These are phyloP conservation scores for Pseudoneurospora amorphoporcata DNA, from an alignment of 495 filamentous ascomycete genomes.

Conservation along the genomic window DNA sequence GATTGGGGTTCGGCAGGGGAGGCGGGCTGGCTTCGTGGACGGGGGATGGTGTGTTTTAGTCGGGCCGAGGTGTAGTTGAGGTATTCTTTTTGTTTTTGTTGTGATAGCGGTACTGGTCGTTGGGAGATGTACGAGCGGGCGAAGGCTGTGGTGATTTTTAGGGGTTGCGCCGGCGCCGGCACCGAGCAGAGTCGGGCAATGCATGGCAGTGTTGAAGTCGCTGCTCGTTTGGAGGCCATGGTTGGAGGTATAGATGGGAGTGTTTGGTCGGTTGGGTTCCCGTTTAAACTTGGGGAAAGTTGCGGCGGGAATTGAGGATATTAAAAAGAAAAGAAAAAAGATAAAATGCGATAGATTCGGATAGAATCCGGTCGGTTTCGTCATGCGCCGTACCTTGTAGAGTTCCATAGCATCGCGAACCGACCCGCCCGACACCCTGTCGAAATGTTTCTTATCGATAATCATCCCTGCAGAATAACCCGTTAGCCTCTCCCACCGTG, in stretches of 20 bases:
- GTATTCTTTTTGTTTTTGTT: not conserved
- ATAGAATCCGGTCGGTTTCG: not conserved
- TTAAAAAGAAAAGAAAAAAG: not conserved
- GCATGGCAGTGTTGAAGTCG: slow-evolving; percentile 1
- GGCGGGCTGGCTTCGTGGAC: slow-evolving; percentile 16
- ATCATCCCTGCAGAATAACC: not conserved
- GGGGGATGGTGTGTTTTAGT: slow-evolving; percentile 29
- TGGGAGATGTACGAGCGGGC: not conserved
- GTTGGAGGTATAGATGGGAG: not conserved
- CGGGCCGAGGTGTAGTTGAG: slow-evolving; percentile 3
- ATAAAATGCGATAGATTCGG: not conserved
- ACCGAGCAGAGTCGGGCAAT: slow-evolving; percentile 7
- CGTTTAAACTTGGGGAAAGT: not conserved
- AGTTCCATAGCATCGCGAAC: not conserved
- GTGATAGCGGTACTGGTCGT: not conserved
- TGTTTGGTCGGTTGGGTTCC: not conserved
- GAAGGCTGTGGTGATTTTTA: slow-evolving; percentile 1
- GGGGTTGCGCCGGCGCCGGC: slow-evolving; percentile 4
- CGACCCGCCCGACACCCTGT: not conserved
- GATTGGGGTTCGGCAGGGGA: slow-evolving; percentile 23
- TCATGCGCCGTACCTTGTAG: not conserved
- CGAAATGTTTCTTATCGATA: slow-evolving; percentile 4
- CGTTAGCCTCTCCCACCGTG: not conserved
- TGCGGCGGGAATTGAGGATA: not conserved
- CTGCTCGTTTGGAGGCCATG: slow-evolving; percentile 11